phyloP scores from a whole-genome alignment of 257 asterid species.

The Solanum chilense region DNA sequence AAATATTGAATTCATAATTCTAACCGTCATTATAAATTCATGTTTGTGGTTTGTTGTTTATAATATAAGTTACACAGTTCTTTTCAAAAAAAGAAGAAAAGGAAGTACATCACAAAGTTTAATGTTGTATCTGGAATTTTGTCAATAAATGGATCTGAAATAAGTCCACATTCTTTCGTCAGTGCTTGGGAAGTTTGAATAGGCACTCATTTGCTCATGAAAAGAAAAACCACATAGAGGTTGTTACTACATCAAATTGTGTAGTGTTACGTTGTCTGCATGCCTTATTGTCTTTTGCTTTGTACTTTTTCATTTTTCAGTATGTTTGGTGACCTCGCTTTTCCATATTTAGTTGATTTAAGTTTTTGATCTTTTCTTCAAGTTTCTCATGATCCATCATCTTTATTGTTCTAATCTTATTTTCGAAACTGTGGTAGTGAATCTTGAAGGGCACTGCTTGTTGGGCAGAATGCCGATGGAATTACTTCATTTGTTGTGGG shows the following conservation, averaged over 20 bases:
- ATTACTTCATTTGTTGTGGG: slow-evolving; percentile 69
- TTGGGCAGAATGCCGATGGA: slow-evolving; percentile 88
- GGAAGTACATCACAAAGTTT: background rate
- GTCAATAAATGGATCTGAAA: background rate
- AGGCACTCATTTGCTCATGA: background rate
- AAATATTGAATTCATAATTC: background rate
- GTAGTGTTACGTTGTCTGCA: background rate
- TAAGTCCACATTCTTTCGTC: background rate
- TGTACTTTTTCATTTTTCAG: background rate
- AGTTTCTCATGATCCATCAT: background rate
- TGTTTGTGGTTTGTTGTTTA: background rate
- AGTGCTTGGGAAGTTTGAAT: background rate
- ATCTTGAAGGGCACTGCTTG: slow-evolving; percentile 67
- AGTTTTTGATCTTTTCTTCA: background rate
- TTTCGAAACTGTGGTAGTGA: slow-evolving; percentile 34
- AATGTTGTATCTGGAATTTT: background rate
- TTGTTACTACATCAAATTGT: background rate
- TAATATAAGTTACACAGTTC: background rate
- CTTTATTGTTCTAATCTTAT: slow-evolving; percentile 6
- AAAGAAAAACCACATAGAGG: background rate
- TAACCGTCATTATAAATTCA: background rate
- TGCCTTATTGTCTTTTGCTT: background rate
- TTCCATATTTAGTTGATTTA: background rate
- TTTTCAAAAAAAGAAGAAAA: background rate
- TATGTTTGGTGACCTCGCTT: background rate